Evolutionary conservation across 371 early-diverging fungal species (phyloP).

Genomic region (Apophysomyces variabilis): DNA sequence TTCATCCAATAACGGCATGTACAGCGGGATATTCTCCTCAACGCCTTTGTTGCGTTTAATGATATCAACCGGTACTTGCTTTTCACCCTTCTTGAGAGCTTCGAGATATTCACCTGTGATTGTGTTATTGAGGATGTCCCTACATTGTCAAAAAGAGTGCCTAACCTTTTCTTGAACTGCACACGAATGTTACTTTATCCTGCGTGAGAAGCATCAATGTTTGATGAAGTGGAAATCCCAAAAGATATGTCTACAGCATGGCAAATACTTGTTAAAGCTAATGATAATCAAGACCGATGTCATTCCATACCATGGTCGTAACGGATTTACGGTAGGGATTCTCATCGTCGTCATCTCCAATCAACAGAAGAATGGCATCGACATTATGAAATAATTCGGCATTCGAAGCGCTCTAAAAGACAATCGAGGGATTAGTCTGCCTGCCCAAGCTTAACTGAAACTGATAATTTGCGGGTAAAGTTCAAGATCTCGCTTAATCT

Average conservation of each 20-base stretch:
- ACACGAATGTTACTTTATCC: conserved; percentile 79
- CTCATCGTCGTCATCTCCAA: conserved; percentile 69
- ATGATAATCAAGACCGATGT: neutral
- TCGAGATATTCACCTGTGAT: conserved; percentile 42
- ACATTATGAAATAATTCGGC: conserved; percentile 60
- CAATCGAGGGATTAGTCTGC: conserved; percentile 4
- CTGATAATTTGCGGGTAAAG: neutral
- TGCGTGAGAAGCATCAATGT: conserved; percentile 81
- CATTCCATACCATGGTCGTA: conserved; percentile 56
- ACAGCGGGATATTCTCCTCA: conserved; percentile 63
- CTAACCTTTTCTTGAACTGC: conserved; percentile 81
- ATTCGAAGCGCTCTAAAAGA: conserved; percentile 36
- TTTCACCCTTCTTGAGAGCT: conserved; percentile 48
- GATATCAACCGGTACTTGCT: conserved; percentile 74
- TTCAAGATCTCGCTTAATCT: neutral
- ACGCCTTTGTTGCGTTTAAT: conserved; percentile 79
- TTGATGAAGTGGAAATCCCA: conserved; percentile 94
- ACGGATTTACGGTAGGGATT: conserved; percentile 73
- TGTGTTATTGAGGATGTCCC: neutral
- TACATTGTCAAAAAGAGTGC: neutral
- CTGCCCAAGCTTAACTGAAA: conserved; percentile 9
- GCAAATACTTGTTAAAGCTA: neutral
- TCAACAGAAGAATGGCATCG: conserved; percentile 64
- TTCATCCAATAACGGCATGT: conserved; percentile 57
- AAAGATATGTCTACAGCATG: conserved; percentile 82